Percentiles rank a stretch among this genome's conserved stretches.
phyloP scores from a whole-genome alignment of 768 basidiomycete species.

The Trametes gibbosa region DNA sequence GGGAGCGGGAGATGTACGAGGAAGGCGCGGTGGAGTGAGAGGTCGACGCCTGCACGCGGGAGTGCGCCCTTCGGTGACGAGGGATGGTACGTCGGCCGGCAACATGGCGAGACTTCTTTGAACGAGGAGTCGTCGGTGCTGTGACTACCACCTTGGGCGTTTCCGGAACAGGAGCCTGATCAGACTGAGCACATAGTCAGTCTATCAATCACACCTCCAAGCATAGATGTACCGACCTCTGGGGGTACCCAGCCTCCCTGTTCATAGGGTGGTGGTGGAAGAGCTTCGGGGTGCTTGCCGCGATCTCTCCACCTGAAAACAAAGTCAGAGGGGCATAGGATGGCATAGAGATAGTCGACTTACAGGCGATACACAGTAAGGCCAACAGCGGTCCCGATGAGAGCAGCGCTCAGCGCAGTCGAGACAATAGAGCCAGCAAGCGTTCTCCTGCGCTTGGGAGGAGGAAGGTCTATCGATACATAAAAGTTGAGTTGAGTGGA shows the following conservation, averaged over 20 bases:
- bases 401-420: conserved; percentile 79
- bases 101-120: conserved; percentile 36
- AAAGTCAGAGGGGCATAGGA: not conserved
- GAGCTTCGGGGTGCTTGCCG: conserved; percentile 50
- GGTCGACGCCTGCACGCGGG: conserved; percentile 23
- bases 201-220: not conserved
- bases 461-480: conserved; percentile 60
- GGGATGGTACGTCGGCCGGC: conserved; percentile 36
- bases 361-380: conserved; percentile 85
- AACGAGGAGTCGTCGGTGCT: conserved; percentile 37
- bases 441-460: conserved; percentile 76
- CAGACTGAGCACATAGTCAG: not conserved
- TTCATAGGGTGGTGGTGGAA: conserved; percentile 62
- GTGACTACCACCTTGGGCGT: conserved; percentile 30
- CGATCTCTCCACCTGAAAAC: conserved; percentile 70
- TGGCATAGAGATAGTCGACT: conserved; percentile 30
- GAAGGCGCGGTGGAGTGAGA: conserved; percentile 22
- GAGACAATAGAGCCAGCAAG: conserved; percentile 82
- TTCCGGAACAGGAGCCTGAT: conserved; percentile 7
- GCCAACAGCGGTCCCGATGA: conserved; percentile 85
- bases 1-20: conserved; percentile 27
- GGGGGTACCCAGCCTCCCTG: conserved; percentile 54
- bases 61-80: conserved; percentile 38
- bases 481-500: conserved; percentile 29
- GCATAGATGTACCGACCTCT: conserved; percentile 24